Conservation (phyloP, 352 stramenopile species). For the Peronospora farinosa region DNA sequence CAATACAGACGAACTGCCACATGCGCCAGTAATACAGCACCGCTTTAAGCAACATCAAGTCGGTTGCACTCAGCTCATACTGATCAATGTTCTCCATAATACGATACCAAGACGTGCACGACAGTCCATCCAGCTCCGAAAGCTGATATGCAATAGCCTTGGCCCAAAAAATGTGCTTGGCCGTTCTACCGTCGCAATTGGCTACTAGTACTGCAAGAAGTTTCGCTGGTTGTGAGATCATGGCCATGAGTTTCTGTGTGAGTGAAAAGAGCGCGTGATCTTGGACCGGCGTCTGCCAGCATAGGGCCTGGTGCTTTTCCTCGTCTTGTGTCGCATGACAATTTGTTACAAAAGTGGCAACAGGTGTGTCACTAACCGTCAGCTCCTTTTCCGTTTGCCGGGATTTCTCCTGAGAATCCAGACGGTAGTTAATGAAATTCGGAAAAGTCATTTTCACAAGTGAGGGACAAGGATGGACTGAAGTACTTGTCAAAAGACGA, state of each 20-base stretch:
- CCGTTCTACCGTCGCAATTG: slow-evolving; percentile 15
- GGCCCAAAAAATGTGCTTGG: slow-evolving; percentile 25
- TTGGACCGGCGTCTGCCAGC: background rate
- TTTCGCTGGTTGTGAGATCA: slow-evolving; percentile 43
- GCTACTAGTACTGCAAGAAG: slow-evolving; percentile 44
- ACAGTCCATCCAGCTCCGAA: slow-evolving; percentile 25
- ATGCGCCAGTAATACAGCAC: slow-evolving; percentile 47
- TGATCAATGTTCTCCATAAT: slow-evolving; percentile 23
- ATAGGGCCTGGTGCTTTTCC: slow-evolving; percentile 1
- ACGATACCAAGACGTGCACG: slow-evolving; percentile 22
- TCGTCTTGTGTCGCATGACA: slow-evolving; percentile 12
- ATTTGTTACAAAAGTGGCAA: slow-evolving; percentile 8
- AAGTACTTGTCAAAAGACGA: slow-evolving; percentile 3
- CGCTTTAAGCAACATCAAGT: slow-evolving; percentile 53
- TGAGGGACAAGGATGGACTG: slow-evolving; percentile 19
- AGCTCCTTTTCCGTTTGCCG: slow-evolving; percentile 8
- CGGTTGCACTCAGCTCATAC: slow-evolving; percentile 23
- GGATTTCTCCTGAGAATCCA: slow-evolving; percentile 28
- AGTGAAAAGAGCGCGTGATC: slow-evolving; percentile 32
- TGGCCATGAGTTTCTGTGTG: slow-evolving; percentile 35
- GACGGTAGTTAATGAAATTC: slow-evolving; percentile 33
- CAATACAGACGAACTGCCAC: slow-evolving; percentile 43
- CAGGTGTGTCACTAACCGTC: slow-evolving; percentile 12
- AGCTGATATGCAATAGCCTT: slow-evolving; percentile 36
- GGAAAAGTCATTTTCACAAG: slow-evolving; percentile 52